These are phyloP conservation scores for Fusarium musae DNA, from an alignment of 2,329 filamentous ascomycete genomes.

Conservation along the genomic window DNA sequence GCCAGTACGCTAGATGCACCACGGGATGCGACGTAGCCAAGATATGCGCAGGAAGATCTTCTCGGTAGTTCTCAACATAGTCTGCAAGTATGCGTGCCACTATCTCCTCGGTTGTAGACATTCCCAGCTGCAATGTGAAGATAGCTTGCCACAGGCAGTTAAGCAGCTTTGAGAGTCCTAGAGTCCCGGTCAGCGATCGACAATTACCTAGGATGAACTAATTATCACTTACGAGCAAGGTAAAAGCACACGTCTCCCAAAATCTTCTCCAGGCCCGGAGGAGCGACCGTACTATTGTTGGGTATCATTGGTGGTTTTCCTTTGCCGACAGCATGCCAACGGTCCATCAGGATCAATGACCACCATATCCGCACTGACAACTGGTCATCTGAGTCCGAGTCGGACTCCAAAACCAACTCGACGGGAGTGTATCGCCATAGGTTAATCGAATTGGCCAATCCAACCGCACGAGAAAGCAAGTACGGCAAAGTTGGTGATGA, in stretches of 20 bases:
- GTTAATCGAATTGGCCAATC: constrained; percentile 72
- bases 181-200: constrained; percentile 19
- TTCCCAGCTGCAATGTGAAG: constrained; percentile 49
- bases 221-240: constrained; percentile 67
- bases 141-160: constrained; percentile 53
- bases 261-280: constrained; percentile 67
- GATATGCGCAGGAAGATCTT: constrained; percentile 68
- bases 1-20: constrained; percentile 76
- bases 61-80: constrained; percentile 70
- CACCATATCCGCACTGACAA: constrained; percentile 76
- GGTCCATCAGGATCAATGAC: constrained; percentile 76
- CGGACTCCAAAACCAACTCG: constrained; percentile 61
- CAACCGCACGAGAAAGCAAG: constrained; percentile 73
- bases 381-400: constrained; percentile 72
- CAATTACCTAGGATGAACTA: too few relatives aligned
- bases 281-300: constrained; percentile 68
- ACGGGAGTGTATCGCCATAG: constrained; percentile 60
- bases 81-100: constrained; percentile 51
- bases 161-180: constrained; percentile 68
- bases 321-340: constrained; percentile 77
- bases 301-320: constrained; percentile 71
- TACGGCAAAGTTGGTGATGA: constrained; percentile 59
- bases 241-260: constrained; percentile 73
- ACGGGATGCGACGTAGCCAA: constrained; percentile 64
- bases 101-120: constrained; percentile 48